phyloP scores from a whole-genome alignment of 2,329 filamentous ascomycete genomes.

The Albophoma yamanashiensis region DNA sequence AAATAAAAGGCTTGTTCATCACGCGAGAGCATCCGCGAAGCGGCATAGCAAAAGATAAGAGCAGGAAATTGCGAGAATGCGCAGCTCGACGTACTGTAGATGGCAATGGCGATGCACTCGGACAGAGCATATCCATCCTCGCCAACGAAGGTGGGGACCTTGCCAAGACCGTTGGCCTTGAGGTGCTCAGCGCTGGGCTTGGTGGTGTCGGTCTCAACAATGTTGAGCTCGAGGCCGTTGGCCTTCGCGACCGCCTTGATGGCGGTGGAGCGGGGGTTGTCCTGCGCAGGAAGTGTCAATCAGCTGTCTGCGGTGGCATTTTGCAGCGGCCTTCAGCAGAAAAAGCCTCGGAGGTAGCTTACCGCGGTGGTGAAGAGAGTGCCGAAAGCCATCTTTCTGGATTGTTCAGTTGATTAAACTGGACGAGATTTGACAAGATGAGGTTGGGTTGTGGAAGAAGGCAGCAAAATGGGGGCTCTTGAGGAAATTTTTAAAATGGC shows the following conservation, averaged over 20 bases:
- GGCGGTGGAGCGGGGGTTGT: slow-evolving; percentile 80
- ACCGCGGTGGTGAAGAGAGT: slow-evolving; percentile 89
- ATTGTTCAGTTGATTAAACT: slow-evolving; percentile 6
- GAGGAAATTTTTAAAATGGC: slow-evolving; percentile 21
- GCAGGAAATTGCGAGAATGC: neutral
- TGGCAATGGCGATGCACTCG: slow-evolving; percentile 88
- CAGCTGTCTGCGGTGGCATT: slow-evolving; percentile 11
- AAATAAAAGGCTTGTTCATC: slow-evolving; percentile 63
- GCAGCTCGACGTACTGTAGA: slow-evolving; percentile 67
- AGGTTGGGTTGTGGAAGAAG: slow-evolving; percentile 9
- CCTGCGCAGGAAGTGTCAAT: slow-evolving; percentile 36
- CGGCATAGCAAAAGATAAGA: neutral
- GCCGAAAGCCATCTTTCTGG: slow-evolving; percentile 81
- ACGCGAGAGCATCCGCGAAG: slow-evolving; percentile 17
- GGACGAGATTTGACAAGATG: slow-evolving; percentile 3
- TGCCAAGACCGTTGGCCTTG: slow-evolving; percentile 78
- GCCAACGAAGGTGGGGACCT: slow-evolving; percentile 87
- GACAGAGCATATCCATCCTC: slow-evolving; percentile 81
- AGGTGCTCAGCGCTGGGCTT: slow-evolving; percentile 67
- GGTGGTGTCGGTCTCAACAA: slow-evolving; percentile 59
- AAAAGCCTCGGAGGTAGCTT: slow-evolving; percentile 19
- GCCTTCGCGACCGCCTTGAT: slow-evolving; percentile 94
- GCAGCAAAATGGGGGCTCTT: slow-evolving; percentile 5
- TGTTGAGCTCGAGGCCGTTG: slow-evolving; percentile 86
- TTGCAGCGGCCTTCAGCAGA: slow-evolving; percentile 4